Evolutionary conservation across 108 stramenopile genomes (phyloP).

Genomic region (Pseudonitzschia multiseries): DNA sequence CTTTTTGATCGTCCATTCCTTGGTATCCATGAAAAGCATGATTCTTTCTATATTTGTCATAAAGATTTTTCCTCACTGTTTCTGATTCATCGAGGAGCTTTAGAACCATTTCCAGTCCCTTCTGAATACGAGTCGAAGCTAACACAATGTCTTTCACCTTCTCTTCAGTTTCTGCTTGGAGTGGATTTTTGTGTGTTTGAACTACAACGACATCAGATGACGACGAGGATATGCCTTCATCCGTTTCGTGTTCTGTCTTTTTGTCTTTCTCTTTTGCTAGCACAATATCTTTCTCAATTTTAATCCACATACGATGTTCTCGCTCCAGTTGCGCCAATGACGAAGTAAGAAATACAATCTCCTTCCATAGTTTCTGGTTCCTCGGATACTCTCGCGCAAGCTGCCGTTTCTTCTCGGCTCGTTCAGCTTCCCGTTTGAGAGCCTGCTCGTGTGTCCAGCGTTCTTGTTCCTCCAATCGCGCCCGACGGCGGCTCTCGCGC

Average conservation of each 20-base stretch:
- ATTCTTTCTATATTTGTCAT: conserved; percentile 43
- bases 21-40: conserved; percentile 53
- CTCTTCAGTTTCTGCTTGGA: conserved; percentile 26
- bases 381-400: conserved; percentile 28
- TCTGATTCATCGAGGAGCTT: conserved; percentile 27
- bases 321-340: conserved; percentile 42
- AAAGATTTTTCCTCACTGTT: conserved; percentile 33
- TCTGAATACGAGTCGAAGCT: conserved; percentile 43
- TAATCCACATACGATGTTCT: conserved; percentile 46
- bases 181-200: conserved; percentile 11
- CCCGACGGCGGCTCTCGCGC: conserved; percentile 17
- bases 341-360: conserved; percentile 49
- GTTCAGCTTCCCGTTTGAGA: not conserved
- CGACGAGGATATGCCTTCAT: not conserved
- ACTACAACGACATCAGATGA: conserved; percentile 5
- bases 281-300: conserved; percentile 32
- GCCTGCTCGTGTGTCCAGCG: conserved; percentile 20
- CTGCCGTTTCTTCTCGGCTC: conserved; percentile 7
- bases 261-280: conserved; percentile 1
- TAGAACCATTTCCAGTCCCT: conserved; percentile 27
- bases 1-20: conserved; percentile 40
- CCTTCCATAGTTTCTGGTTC: conserved; percentile 48
- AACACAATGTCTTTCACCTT: conserved; percentile 44
- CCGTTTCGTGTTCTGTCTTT: not conserved
- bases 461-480: conserved; percentile 19